Percentiles rank a stretch among this genome's conserved stretches.
phyloP scores from a whole-genome alignment of 2,329 filamentous ascomycete genomes.

The Aspergillus sp. region DNA sequence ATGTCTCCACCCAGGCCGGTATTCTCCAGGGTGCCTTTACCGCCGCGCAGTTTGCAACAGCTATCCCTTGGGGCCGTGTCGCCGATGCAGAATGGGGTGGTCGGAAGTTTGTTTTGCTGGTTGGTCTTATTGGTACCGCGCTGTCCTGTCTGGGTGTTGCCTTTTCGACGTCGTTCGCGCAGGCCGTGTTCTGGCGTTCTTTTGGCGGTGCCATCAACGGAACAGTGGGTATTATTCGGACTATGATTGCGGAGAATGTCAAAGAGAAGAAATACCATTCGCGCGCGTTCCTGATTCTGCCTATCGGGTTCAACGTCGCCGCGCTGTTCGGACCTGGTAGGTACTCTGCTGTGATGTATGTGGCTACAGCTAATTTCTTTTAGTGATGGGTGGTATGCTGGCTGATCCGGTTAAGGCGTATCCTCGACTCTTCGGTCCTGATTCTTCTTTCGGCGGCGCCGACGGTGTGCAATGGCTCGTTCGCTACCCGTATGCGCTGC shows the following conservation, averaged over 20 bases:
- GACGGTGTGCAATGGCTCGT: slow-evolving; percentile 63
- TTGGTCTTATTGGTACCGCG: slow-evolving; percentile 71
- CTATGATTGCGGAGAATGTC: slow-evolving; percentile 71
- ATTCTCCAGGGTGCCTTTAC: slow-evolving; percentile 76
- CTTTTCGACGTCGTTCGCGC: slow-evolving; percentile 63
- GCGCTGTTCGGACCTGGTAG: slow-evolving; percentile 53
- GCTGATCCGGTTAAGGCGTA: slow-evolving; percentile 67
- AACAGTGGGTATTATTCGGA: slow-evolving; percentile 71
- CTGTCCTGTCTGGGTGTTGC: slow-evolving; percentile 68
- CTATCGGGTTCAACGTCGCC: slow-evolving; percentile 68
- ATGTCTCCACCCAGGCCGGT: slow-evolving; percentile 73
- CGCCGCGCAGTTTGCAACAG: slow-evolving; percentile 76
- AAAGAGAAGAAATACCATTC: slow-evolving; percentile 65
- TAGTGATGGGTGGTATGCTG: slow-evolving; percentile 65
- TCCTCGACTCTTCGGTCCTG: slow-evolving; percentile 62
- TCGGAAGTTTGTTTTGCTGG: slow-evolving; percentile 73
- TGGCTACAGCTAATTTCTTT: slow-evolving; percentile 18
- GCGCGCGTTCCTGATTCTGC: slow-evolving; percentile 60
- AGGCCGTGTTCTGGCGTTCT: slow-evolving; percentile 66
- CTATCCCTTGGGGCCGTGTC: slow-evolving; percentile 76
- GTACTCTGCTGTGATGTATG: slow-evolving; percentile 41
- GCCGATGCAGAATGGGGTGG: slow-evolving; percentile 65
- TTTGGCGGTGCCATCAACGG: slow-evolving; percentile 70
- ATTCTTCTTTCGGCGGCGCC: slow-evolving; percentile 57
- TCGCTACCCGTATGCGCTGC: slow-evolving; percentile 67